Conservation (phyloP, 108 stramenopile species). For the Schizochytrium sp. region DNA sequence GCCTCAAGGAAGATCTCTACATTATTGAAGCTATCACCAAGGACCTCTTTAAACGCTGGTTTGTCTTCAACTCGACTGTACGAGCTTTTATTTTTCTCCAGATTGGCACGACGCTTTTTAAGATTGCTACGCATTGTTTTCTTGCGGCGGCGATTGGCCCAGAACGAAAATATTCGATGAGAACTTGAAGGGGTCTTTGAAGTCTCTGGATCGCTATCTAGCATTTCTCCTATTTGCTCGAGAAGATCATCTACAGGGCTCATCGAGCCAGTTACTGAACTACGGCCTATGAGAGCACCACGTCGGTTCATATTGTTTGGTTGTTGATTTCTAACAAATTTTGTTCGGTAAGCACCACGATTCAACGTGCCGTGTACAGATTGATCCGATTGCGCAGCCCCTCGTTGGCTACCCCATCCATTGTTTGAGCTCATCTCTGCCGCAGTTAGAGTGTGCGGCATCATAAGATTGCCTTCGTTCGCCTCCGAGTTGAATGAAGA, state of each 20-base stretch:
- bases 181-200: background rate
- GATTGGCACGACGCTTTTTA: background rate
- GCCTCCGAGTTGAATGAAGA: background rate
- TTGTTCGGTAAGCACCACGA: background rate
- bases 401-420: too few species aligned
- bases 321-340: background rate
- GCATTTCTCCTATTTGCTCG: background rate
- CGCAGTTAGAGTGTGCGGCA: background rate
- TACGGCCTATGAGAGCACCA: background rate
- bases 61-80: conserved; percentile 23
- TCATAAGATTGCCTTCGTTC: background rate
- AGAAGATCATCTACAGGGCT: background rate
- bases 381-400: too few species aligned
- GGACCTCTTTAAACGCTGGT: background rate
- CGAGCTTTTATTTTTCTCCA: background rate
- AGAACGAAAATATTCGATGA: background rate
- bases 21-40: background rate
- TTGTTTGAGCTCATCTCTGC: background rate
- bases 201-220: background rate
- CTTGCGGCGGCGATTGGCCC: background rate
- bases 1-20: conserved; percentile 34
- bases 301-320: background rate
- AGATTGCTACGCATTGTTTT: background rate
- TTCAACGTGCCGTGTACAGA: background rate
- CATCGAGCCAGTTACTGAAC: background rate